Evolutionary conservation across 2,329 filamentous ascomycete species (phyloP), one percentile per base, ranked within the genome.

Genomic region (Colletotrichum spaethianum): DNA sequence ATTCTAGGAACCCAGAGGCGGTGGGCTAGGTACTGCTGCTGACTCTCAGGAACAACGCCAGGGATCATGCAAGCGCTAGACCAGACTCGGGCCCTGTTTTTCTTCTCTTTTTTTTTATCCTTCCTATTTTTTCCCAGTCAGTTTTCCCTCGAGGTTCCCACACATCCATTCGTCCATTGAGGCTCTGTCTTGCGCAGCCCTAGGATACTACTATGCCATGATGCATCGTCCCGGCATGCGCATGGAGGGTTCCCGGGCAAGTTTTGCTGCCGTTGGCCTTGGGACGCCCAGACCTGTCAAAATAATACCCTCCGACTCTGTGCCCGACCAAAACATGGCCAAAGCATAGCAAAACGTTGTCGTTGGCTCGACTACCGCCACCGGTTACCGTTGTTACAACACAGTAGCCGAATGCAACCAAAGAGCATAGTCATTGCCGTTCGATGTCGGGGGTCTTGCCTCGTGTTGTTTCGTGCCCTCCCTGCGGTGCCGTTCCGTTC

Each of bases 211-310:
- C 40, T 16, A 33, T 20, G 12, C 20, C 26, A 31, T 42, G 36
- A 23, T 33, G 16, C n/a, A 40, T 59, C n/a, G 59, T 48, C 44
- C 44, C 31, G n/a, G 18, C 28, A 42, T 42, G 23, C 46, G 42
- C 46, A 38, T 38, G 16, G 36, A 38, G 33, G 33, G n/a, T 40
- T 40, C 31, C 44, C 8, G 44, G 44, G 20, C n/a, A 4, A n/a
- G 16, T 28, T 28, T 53, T 38, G 14, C 46, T 31, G 31, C 48
- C 33, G 44, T 23, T 67, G 52, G 52, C 31, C 52, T 71, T 57
- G 64, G 56, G 63, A 71, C 63, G 63, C 64, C 68, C 57, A 71
- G 63, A 71, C 68, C 68, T 71, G 68, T 63, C 68, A 71, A 28
- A 40, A 28, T 4, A 40, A 42, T 7, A 52, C 26, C 11, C 11